These are phyloP conservation scores for Scheffersomyces titani DNA, from an alignment of 1,139 yeast genomes.

Conservation along the genomic window DNA sequence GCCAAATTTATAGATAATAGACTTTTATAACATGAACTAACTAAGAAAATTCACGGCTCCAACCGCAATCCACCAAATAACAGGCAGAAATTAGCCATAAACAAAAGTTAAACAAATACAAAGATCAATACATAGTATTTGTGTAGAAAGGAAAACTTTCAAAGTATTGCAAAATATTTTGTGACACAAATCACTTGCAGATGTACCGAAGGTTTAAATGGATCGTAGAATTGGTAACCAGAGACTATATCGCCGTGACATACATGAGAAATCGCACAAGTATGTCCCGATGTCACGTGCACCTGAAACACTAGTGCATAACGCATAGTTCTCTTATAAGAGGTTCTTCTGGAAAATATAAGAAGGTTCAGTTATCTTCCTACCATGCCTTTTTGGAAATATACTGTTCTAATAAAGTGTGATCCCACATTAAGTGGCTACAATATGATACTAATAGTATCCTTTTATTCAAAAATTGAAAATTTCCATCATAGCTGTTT, in stretches of 20 bases:
- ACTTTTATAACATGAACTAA: neutral
- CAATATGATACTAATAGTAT: neutral
- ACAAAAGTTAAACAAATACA: neutral
- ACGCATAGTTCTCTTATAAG: neutral
- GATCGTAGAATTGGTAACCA: neutral
- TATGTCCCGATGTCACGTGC: neutral
- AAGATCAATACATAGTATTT: neutral
- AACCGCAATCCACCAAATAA: neutral
- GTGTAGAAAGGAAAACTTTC: constrained; percentile 1
- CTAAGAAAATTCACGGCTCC: neutral
- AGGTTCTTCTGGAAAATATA: neutral
- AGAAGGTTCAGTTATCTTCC: neutral
- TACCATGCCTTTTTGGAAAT: neutral
- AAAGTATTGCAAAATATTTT: constrained; percentile 3
- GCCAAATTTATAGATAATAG: neutral
- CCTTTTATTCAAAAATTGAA: neutral
- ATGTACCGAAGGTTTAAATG: neutral
- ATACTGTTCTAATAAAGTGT: neutral
- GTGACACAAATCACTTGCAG: neutral
- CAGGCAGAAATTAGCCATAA: no score
- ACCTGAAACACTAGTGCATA: neutral
- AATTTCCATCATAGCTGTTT: neutral
- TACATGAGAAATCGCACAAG: neutral
- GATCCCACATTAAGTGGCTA: neutral
- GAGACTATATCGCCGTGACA: neutral